Evolutionary conservation across 176 grass and related monocot species (phyloP).

Genomic region (Guadua angustifolia): DNA sequence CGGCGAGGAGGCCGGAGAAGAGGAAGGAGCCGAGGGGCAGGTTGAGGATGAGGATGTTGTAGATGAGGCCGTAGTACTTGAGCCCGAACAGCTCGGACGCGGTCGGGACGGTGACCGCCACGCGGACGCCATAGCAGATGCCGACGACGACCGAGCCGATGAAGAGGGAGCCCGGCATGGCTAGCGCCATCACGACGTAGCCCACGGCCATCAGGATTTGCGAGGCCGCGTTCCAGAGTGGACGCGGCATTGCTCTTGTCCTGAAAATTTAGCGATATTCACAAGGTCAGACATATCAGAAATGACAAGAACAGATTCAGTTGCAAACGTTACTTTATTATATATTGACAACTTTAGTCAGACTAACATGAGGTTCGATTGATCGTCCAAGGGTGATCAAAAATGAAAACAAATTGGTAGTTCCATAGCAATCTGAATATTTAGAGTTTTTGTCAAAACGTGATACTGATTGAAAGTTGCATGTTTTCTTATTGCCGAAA

Average conservation of each 20-base stretch:
- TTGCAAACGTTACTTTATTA: neutral
- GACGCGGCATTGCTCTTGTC: constrained; percentile 68
- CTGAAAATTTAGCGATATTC: constrained; percentile 40
- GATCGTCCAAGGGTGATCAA: neutral
- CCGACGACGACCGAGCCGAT: constrained; percentile 83
- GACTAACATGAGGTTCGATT: neutral
- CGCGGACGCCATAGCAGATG: constrained; percentile 81
- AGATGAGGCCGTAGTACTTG: constrained; percentile 97
- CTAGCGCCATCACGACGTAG: constrained; percentile 79
- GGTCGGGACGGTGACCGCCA: constrained; percentile 82
- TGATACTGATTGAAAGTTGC: neutral
- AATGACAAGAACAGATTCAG: neutral
- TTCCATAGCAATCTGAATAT: neutral
- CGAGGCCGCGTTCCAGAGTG: constrained; percentile 89
- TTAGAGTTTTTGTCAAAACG: neutral
- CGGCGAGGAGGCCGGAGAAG: constrained; percentile 94
- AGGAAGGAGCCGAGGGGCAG: constrained; percentile 93
- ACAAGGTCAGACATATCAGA: neutral
- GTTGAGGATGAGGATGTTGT: constrained; percentile 99
- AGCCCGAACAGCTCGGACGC: constrained; percentile 95
- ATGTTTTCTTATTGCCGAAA: neutral
- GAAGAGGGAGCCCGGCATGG: constrained; percentile 83
- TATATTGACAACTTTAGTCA: neutral
- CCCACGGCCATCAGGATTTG: constrained; percentile 80
- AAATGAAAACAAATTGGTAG: neutral